These are phyloP conservation scores for Penicillium parvum DNA, from an alignment of 495 filamentous ascomycete species.

Conservation along the genomic window DNA sequence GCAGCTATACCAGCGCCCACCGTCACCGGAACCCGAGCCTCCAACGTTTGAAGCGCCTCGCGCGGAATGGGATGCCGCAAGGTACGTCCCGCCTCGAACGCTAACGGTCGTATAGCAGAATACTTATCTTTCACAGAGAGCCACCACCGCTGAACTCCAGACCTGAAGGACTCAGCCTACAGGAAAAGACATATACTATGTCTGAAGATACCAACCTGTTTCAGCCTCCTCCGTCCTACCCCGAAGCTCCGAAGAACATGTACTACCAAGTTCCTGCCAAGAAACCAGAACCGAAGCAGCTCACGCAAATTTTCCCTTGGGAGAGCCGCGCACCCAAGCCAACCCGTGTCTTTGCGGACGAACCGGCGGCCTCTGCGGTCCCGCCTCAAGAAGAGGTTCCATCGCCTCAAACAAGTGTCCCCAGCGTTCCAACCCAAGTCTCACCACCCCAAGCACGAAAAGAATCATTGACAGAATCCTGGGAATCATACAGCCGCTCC, in stretches of 20 bases:
- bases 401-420: too few relatives aligned
- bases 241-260: constrained; percentile 79
- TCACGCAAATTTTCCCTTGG: constrained; percentile 80
- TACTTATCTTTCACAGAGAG: constrained; percentile 48
- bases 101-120: not conserved
- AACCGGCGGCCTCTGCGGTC: constrained; percentile 24
- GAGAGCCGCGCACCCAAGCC: constrained; percentile 60
- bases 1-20: constrained; percentile 29
- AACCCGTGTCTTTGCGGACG: constrained; percentile 68
- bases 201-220: constrained; percentile 66
- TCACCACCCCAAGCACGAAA: constrained; percentile 20
- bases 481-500: constrained; percentile 58
- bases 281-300: constrained; percentile 51
- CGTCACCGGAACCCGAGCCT: constrained; percentile 36
- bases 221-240: constrained; percentile 67
- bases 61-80: constrained; percentile 63
- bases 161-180: constrained; percentile 76
- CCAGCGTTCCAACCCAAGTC: not conserved
- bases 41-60: constrained; percentile 47
- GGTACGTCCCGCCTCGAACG: constrained; percentile 37
- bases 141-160: constrained; percentile 68
- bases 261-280: constrained; percentile 72
- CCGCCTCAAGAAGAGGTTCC: constrained; percentile 3
- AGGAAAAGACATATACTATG: constrained; percentile 69
- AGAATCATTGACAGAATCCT: constrained; percentile 49